Conservation (phyloP, 1,284 basidiomycete species). For the Tausonia pullulans region DNA sequence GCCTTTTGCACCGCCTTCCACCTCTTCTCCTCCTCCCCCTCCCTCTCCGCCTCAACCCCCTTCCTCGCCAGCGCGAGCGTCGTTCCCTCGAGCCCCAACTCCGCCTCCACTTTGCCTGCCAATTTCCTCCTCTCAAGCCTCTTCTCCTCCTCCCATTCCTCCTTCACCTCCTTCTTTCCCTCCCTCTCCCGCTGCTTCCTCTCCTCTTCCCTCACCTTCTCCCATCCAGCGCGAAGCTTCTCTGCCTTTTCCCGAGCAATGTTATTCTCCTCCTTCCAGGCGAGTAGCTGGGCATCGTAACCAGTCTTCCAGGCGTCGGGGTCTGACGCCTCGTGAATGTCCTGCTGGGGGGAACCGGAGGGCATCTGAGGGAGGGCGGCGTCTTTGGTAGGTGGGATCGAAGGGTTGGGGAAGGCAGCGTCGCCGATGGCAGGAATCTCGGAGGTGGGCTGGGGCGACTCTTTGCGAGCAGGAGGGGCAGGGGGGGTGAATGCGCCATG, state of each 20-base stretch:
- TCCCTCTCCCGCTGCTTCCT: background rate
- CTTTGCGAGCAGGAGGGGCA: conserved; percentile 2
- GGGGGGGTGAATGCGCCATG: background rate
- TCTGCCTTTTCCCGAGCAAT: conserved; percentile 11
- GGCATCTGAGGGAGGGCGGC: background rate
- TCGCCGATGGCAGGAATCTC: background rate
- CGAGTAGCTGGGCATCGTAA: background rate
- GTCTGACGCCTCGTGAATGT: background rate
- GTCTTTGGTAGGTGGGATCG: background rate
- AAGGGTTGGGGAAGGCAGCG: conserved; percentile 13
- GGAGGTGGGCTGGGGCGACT: background rate
- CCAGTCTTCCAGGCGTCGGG: conserved; percentile 11
- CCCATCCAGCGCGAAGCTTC: conserved; percentile 6
- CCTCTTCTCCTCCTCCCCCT: conserved; percentile 11
- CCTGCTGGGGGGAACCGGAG: background rate
- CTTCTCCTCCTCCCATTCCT: background rate
- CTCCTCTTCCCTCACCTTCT: conserved; percentile 8
- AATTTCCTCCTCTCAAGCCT: background rate
- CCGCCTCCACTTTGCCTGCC: background rate
- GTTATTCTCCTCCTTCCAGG: conserved; percentile 14
- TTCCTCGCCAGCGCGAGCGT: background rate
- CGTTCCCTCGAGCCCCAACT: conserved; percentile 5
- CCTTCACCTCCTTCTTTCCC: background rate
- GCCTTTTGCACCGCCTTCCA: conserved; percentile 9
- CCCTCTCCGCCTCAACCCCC: background rate